Base-by-base conservation (phyloP, 257 asterid genomes). In the Primulina huaijiensis region DNA sequence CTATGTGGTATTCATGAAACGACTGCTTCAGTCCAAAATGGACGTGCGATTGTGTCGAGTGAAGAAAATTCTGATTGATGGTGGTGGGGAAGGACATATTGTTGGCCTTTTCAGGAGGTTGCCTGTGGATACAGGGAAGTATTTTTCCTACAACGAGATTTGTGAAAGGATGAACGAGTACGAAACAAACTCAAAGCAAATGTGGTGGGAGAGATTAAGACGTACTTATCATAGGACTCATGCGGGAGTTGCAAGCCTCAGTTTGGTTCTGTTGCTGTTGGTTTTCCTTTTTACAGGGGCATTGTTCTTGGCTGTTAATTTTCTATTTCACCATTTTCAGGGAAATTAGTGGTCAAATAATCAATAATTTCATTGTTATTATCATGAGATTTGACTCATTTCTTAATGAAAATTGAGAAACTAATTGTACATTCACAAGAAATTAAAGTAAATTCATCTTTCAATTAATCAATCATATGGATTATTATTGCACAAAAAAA, bases 141-240 rank as follows among this genome's bases (percentile, higher is more conserved):
- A 86, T 1, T 84, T 84, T 64, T 84, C 75, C 53, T 88, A 86
- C 33, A 50, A 76, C 9, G 87, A 85, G 20, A 8, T 86, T 27
- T 88, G 77, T 78, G 81, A 81, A 38, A 67, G 68, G 50, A 68
- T 86, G 1, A 56, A 78, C 17, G 72, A 64, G 29, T 75, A 70
- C 27, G 72, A 70, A 59, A n/a, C 43, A 11, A 70, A 67, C n/a
- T 76, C 58, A 23, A 76, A 76, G 71, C 62, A 60, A 66, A 69
- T 16, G 14, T 79, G 75, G 27, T 65, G 76, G 62, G 69, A 62
- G 68, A 78, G 33, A 30, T 9, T 81, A 29, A 65, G 61, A 72
- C 40, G 71, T 52, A 37, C 30, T 58, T 77, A 77, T 60, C 70
- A 70, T 31, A 77, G n/a, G 31, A 77, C 55, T 70, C 69, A 57